Evolutionary conservation across 176 grass and related monocot genomes (phyloP).

Genomic region (Olyra latifolia): DNA sequence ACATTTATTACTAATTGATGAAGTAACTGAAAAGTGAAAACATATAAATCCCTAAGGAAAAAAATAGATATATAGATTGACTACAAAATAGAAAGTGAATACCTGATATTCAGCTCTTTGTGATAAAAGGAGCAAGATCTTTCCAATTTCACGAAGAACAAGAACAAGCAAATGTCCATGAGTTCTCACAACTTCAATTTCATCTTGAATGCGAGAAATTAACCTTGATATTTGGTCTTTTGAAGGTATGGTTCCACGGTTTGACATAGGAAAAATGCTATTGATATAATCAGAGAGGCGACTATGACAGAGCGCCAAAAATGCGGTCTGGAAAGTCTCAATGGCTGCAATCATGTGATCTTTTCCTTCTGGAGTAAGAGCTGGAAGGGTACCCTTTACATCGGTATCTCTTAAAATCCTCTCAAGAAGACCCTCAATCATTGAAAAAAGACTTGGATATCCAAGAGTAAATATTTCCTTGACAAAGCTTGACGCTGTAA

Average conservation of each 20-base stretch:
- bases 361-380: constrained; percentile 73
- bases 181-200: constrained; percentile 96
- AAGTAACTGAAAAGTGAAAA: not conserved
- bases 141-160: constrained; percentile 88
- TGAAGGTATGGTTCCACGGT: constrained; percentile 85
- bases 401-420: constrained; percentile 88
- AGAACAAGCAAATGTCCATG: constrained; percentile 80
- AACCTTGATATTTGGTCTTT: constrained; percentile 98
- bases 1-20: constrained; percentile 5
- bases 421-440: constrained; percentile 94
- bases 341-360: constrained; percentile 78
- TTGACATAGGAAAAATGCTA: constrained; percentile 87
- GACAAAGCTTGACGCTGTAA: constrained; percentile 92
- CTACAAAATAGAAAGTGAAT: constrained; percentile 25
- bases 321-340: constrained; percentile 81
- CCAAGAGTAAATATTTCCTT: constrained; percentile 99
- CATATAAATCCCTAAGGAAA: not conserved
- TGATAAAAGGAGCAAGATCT: constrained; percentile 77
- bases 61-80: constrained; percentile 30
- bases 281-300: constrained; percentile 94
- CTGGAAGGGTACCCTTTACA: constrained; percentile 90
- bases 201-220: constrained; percentile 92
- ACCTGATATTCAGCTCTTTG: constrained; percentile 99
- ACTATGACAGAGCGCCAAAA: constrained; percentile 83
- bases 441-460: constrained; percentile 86